Evolutionary conservation across 2,329 filamentous ascomycete species (phyloP), one percentile per base, ranked within the genome.

Genomic region (Calonectria pauciramosa): DNA sequence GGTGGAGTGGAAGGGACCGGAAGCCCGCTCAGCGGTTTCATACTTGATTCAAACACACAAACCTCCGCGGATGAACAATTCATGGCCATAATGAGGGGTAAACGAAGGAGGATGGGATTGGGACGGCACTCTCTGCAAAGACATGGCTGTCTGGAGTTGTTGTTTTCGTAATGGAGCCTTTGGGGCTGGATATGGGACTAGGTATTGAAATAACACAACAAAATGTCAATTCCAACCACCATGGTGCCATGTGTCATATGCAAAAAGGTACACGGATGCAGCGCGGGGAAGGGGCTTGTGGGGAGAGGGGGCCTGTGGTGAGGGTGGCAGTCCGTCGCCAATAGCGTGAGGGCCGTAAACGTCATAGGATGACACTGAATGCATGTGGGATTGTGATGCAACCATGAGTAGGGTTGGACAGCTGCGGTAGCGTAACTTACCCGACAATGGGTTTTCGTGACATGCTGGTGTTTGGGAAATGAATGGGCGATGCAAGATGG

Each of bases 171-270:
- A 47, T 60, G 30, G 32, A 54, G 52, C 59, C 38, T 44, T 64
- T 60, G 8, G 18, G 65, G 71, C 51, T 60, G 66, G 71, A 73
- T 70, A 70, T 54, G 49, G 34, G 36, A 54, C 60, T 67, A 70
- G 71, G 41, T 67, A 68, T 47, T 51, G 41, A 56, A 67, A 72
- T 65, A 60, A 47, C 28, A 72, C 41, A 34, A 68, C 52, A 30
- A 68, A 65, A 68, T 30, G 41, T 41, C 60, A 20, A 65, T 49
- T 49, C 60, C 38, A 65, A 65, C 30, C 18, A 11, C 3, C 16
- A 28, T 23, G 26, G 41, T n/a, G 38, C 5, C 20, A n/a, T 18
- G 18, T 28, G 60, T 34, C 4, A 32, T 32, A 32, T 32, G 30
- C 4, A 8, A 47, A 34, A 16, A 6, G n/a, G 41, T 49, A 41